Conservation (phyloP, 768 basidiomycete species). For the Boletus tomentosulus region DNA sequence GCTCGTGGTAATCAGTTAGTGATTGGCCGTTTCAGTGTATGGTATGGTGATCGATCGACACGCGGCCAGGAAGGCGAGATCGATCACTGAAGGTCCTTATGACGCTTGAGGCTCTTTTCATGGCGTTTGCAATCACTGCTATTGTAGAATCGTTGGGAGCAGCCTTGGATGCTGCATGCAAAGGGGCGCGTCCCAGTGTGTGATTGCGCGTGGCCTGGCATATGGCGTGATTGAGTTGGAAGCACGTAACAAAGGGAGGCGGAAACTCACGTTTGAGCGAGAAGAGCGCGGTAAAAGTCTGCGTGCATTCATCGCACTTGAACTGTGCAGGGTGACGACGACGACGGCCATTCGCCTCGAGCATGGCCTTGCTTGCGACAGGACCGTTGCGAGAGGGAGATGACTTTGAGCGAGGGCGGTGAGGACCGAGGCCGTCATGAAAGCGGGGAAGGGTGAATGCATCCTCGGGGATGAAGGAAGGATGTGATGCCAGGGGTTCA, state of each 20-base stretch:
- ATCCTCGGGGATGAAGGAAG: not conserved
- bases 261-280: slow-evolving; percentile 30
- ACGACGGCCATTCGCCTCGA: slow-evolving; percentile 29
- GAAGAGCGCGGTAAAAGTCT: slow-evolving; percentile 30
- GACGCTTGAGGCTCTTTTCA: slow-evolving; percentile 32
- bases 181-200: slow-evolving; percentile 27
- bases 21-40: slow-evolving; percentile 1
- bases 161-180: slow-evolving; percentile 23
- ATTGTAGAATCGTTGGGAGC: slow-evolving; percentile 27
- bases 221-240: slow-evolving; percentile 5
- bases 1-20: slow-evolving; percentile 4
- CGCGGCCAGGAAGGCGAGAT: slow-evolving; percentile 5
- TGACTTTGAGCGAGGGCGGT: slow-evolving; percentile 18
- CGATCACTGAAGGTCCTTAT: slow-evolving; percentile 21
- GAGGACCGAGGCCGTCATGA: not conserved
- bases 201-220: slow-evolving; percentile 27
- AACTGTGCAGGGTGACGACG: slow-evolving; percentile 27
- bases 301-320: slow-evolving; percentile 14
- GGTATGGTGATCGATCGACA: slow-evolving; percentile 22
- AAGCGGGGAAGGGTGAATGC: not conserved
- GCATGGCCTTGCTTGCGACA: slow-evolving; percentile 32
- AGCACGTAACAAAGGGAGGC: not conserved
- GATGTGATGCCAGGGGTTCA: slow-evolving; percentile 2
- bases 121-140: slow-evolving; percentile 33
- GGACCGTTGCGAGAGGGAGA: slow-evolving; percentile 10